Conservation (phyloP, 2,329 filamentous ascomycete species). For the Aspergillus fischeri region DNA sequence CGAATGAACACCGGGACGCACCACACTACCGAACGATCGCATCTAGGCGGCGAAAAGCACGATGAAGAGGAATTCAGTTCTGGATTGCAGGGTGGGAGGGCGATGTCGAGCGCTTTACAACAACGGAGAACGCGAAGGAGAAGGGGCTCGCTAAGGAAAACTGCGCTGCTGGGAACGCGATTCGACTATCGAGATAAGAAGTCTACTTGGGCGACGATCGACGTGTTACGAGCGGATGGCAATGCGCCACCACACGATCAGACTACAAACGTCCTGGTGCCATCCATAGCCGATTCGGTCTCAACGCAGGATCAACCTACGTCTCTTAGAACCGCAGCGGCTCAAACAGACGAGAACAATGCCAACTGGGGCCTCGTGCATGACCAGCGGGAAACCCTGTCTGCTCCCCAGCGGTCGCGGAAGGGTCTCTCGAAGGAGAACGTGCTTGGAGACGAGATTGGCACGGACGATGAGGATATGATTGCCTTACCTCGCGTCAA, state of each 20-base stretch:
- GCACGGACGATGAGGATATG: slow-evolving; percentile 79
- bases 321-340: slow-evolving; percentile 14
- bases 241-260: slow-evolving; percentile 6
- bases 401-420: slow-evolving; percentile 25
- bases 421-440: slow-evolving; percentile 49
- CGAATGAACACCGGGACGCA: slow-evolving; percentile 43
- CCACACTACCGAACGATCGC: slow-evolving; percentile 30
- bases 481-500: slow-evolving; percentile 58
- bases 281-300: slow-evolving; percentile 9
- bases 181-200: slow-evolving; percentile 34
- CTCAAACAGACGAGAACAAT: slow-evolving; percentile 3
- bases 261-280: slow-evolving; percentile 6
- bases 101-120: slow-evolving; percentile 47
- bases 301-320: slow-evolving; percentile 10
- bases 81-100: slow-evolving; percentile 43
- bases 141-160: slow-evolving; percentile 82
- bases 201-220: slow-evolving; percentile 8
- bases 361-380: slow-evolving; percentile 16
- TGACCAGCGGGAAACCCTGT: slow-evolving; percentile 13
- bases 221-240: slow-evolving; percentile 16
- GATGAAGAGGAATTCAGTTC: slow-evolving; percentile 26
- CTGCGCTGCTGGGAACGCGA: slow-evolving; percentile 67
- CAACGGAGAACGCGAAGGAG: slow-evolving; percentile 62
- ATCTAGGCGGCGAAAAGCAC: slow-evolving; percentile 19
- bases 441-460: slow-evolving; percentile 62